Evolutionary conservation across 2,329 filamentous ascomycete genomes (phyloP).

Genomic region (Dryadomyces sulphureus): DNA sequence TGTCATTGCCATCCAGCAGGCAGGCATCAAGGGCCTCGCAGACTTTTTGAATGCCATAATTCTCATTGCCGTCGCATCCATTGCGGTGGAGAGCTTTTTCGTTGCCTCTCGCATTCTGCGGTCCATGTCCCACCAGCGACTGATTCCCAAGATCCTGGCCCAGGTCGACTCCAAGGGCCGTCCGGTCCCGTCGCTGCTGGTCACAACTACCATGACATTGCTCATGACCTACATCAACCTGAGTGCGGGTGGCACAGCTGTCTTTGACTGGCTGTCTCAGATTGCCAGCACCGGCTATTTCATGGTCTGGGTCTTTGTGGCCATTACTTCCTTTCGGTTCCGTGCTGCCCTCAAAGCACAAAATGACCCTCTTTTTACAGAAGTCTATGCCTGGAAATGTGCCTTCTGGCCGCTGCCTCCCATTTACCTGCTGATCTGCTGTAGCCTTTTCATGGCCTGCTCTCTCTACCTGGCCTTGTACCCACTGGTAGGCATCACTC

Average conservation of each 20-base stretch:
- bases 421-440: conserved; percentile 3
- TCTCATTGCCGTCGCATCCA: conserved; percentile 40
- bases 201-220: conserved; percentile 1
- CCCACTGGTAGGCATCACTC: conserved; percentile 1
- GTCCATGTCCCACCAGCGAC: conserved; percentile 41
- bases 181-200: conserved; percentile 35
- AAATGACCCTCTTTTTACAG: background rate
- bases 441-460: conserved; percentile 1
- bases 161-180: conserved; percentile 42
- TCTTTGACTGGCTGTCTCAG: conserved; percentile 47
- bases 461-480: conserved; percentile 5
- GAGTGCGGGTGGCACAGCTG: conserved; percentile 24
- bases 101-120: conserved; percentile 43
- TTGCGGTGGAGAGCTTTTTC: conserved; percentile 44
- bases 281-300: conserved; percentile 6
- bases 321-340: conserved; percentile 4
- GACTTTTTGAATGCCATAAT: conserved; percentile 45
- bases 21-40: conserved; percentile 33
- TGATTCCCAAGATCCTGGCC: conserved; percentile 38
- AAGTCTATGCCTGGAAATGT: conserved; percentile 3
- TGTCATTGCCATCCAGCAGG: conserved; percentile 39
- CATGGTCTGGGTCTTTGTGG: conserved; percentile 6
- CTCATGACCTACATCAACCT: conserved; percentile 28
- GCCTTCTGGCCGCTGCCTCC: conserved; percentile 3
- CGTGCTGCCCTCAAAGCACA: conserved; percentile 3